Evolutionary conservation across 164 flowering plant species (phyloP), one percentile per base, ranked within the genome.

Genomic region (Piper betle): DNA sequence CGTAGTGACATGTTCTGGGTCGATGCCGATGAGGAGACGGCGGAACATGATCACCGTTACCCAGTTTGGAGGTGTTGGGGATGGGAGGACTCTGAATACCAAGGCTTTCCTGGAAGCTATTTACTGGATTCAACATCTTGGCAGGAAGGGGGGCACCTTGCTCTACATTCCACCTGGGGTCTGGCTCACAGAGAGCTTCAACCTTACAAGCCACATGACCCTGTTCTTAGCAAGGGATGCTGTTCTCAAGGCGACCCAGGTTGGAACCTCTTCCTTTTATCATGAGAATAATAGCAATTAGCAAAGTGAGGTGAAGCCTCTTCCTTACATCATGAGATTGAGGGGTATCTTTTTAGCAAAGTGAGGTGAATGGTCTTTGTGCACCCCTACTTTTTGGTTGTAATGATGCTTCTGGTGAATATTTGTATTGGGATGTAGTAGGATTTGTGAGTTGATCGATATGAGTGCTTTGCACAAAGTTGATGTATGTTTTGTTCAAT

Each of bases 61-160:
- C 53, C 97, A 93, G 48, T 93, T 84, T 43, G 99, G 99, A 18
- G 99, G 81, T 3, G 88, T 90, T 12, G 97, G 99, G 1, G 97
- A 93, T 62, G 97, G 96, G 3, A 53, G 18, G 48, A 86, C 91
- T n/a, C 37, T 88, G 79, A 93, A 93, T 72, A 93, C 99, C 5
- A 74, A 74, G 66, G 96, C 99, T 7, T 93, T 93, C 59, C 48
- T 73, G 57, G 87, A 55, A 66, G 99, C 97, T 40, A 82, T 93
- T 0, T 85, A 81, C 62, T 71, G 96, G 78, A 93, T 93, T 67
- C 57, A 81, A 72, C 96, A 84, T 65, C 64, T 84, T 69, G 78
- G 71, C 63, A 77, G 95, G 64, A 69, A 85, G 66, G 99, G 97
- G 0, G 97, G 99, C 25, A 85, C 99, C 33, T 70, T 90, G 53